These are phyloP conservation scores for Acanthamoeba healyi DNA, from an alignment of 208 protist genomes.

Conservation along the genomic window DNA sequence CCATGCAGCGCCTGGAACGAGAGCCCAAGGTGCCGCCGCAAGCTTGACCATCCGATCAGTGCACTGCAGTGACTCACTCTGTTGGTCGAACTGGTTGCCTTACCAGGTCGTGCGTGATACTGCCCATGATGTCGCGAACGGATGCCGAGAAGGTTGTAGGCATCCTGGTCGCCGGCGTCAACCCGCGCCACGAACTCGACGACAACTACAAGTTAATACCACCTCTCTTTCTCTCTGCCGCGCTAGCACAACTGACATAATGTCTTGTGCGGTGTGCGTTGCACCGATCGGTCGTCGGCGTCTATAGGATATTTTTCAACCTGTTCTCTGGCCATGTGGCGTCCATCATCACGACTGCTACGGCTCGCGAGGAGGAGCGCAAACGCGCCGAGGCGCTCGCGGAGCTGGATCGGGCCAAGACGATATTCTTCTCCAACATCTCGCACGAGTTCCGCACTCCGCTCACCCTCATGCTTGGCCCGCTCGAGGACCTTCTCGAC, in stretches of 20 bases:
- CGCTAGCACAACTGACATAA: no score
- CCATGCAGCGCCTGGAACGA: constrained; percentile 48
- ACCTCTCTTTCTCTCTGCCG: no score
- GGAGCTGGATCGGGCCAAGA: constrained; percentile 76
- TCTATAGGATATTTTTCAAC: constrained; percentile 36
- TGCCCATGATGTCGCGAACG: constrained; percentile 47
- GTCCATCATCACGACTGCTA: constrained; percentile 12
- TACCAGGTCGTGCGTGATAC: constrained; percentile 62
- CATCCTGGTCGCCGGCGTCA: constrained; percentile 57
- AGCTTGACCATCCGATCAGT: no score
- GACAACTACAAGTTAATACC: constrained; percentile 9
- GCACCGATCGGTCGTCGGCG: no score
- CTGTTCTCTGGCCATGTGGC: constrained; percentile 43
- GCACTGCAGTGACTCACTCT: no score
- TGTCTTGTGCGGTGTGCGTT: no score
- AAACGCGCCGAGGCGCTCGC: constrained; percentile 61
- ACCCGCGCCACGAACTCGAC: constrained; percentile 31
- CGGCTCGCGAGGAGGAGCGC: constrained; percentile 35
- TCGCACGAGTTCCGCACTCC: constrained; percentile 79
- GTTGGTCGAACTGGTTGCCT: no score
- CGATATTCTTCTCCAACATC: constrained; percentile 79
- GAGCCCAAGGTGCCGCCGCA: no score
- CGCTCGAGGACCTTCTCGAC: constrained; percentile 47
- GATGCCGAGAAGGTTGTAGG: constrained; percentile 22
- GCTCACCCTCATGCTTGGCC: constrained; percentile 78